Evolutionary conservation across 2,329 filamentous ascomycete genomes (phyloP).

Genomic region (Magnaporthales sp.): DNA sequence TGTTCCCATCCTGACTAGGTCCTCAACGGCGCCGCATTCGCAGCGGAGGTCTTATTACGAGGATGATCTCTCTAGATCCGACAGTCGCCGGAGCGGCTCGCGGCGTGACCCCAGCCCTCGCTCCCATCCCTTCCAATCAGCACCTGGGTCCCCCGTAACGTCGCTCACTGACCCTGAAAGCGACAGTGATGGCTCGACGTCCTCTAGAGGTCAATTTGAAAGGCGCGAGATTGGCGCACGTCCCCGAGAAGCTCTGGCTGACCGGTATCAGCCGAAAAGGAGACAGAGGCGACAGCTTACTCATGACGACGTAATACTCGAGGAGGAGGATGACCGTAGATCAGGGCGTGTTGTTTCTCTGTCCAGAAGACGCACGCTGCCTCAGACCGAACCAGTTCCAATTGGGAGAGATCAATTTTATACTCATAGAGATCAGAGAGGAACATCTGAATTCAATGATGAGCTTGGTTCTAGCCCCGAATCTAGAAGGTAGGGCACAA

Average conservation of each 20-base stretch:
- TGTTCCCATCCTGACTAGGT: neutral
- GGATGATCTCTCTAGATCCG: neutral
- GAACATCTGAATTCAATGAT: neutral
- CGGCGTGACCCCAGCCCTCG: neutral
- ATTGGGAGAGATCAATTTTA: neutral
- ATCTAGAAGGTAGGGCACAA: neutral
- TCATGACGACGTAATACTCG: neutral
- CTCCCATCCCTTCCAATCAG: neutral
- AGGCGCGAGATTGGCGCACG: neutral
- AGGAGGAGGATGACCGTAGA: neutral
- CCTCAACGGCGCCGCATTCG: neutral
- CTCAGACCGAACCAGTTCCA: neutral
- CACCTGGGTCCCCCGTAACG: neutral
- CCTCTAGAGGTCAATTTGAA: neutral
- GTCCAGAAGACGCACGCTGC: neutral
- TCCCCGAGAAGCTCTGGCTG: neutral
- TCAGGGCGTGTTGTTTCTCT: neutral
- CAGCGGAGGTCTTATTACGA: neutral
- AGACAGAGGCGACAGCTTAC: neutral
- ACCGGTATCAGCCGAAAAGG: neutral
- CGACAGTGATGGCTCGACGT: neutral
- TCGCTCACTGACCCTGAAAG: neutral
- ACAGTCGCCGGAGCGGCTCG: neutral
- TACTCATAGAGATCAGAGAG: neutral
- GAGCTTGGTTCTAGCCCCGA: neutral